Percentiles rank a stretch among this genome's conserved stretches.
These are phyloP conservation scores for Trametes hirsuta DNA, from an alignment of 1,284 basidiomycete species.

Conservation along the genomic window DNA sequence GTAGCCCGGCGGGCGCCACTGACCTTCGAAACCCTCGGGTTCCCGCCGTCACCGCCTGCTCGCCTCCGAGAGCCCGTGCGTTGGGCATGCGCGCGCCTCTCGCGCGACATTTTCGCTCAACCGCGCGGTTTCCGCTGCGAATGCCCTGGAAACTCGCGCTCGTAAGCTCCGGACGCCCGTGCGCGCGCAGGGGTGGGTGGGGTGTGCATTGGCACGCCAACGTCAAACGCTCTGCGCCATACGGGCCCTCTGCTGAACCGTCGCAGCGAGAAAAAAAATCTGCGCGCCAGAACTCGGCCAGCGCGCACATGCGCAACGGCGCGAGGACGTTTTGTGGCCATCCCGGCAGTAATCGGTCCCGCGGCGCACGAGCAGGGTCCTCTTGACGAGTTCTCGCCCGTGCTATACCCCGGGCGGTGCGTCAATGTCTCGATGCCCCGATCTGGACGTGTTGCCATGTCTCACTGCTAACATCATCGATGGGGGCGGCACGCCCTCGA, in stretches of 20 bases:
- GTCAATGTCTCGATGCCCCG: neutral
- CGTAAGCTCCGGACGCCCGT: neutral
- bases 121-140: neutral
- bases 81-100: neutral
- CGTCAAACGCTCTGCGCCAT: no score
- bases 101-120: neutral
- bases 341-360: slow-evolving; percentile 10
- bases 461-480: slow-evolving; percentile 10
- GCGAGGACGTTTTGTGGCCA: neutral
- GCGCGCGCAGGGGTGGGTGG: neutral
- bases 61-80: neutral
- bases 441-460: slow-evolving; percentile 1
- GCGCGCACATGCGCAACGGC: neutral
- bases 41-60: neutral
- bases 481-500: neutral
- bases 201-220: no score
- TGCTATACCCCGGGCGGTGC: neutral
- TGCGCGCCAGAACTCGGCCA: no score
- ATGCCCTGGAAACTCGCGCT: neutral
- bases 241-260: no score
- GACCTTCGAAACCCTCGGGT: neutral
- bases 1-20: neutral
- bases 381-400: neutral
- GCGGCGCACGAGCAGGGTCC: neutral
- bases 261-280: no score